A percentile compares a stretch with the other conserved stretches of the same genome.
phyloP scores from a whole-genome alignment of 768 basidiomycete species.

The Mycena indigotica region DNA sequence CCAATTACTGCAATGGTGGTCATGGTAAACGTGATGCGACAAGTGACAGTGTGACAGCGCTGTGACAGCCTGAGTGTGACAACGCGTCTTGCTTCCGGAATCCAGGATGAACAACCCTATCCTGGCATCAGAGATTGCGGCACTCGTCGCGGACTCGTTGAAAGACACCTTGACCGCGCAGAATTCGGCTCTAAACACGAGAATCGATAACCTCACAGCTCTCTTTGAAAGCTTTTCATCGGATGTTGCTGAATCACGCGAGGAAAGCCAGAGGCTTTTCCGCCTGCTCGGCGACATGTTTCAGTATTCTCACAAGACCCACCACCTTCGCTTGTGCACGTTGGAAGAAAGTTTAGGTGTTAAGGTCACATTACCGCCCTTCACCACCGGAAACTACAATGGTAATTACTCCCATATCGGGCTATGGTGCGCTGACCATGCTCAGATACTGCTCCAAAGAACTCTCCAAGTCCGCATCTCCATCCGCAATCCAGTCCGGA shows the following conservation, averaged over 20 bases:
- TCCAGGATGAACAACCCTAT: background rate
- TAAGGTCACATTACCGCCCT: too few relatives aligned
- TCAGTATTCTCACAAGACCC: background rate
- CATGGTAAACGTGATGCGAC: background rate
- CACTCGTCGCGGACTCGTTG: background rate
- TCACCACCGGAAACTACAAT: too few relatives aligned
- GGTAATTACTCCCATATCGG: too few relatives aligned
- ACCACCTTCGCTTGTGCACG: too few relatives aligned
- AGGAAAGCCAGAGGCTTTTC: background rate
- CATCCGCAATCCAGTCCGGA: too few relatives aligned
- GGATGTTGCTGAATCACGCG: background rate
- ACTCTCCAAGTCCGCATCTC: too few relatives aligned
- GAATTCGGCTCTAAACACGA: background rate
- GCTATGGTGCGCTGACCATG: too few relatives aligned
- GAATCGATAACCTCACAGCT: background rate
- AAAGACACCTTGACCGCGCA: background rate
- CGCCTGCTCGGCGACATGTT: background rate
- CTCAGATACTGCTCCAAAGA: too few relatives aligned
- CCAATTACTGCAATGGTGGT: conserved; percentile 70
- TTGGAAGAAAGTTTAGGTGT: too few relatives aligned
- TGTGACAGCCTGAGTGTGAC: too few relatives aligned
- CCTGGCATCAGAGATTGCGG: background rate
- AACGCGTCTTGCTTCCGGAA: background rate
- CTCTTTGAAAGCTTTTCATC: background rate
- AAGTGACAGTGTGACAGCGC: too few relatives aligned